A percentile compares a stretch with the other conserved stretches of the same genome.
These are phyloP conservation scores for Sequoiadendron giganteum DNA, from an alignment of 75 land plant genomes.

Conservation along the genomic window DNA sequence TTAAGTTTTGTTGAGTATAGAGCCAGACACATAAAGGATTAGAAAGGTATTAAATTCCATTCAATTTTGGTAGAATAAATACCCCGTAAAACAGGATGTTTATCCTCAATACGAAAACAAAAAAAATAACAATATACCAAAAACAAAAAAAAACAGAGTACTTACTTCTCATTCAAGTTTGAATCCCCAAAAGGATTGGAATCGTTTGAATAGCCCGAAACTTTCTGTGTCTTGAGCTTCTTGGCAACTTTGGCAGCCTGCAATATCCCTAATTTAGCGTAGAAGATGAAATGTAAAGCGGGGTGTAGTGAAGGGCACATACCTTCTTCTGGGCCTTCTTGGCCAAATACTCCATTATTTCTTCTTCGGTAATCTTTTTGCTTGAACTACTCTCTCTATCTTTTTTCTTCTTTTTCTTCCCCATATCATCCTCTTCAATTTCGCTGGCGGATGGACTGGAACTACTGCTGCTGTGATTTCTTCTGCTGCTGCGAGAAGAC, in stretches of 20 bases:
- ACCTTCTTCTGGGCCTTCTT: constrained; percentile 92
- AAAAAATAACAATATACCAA: too few relatives aligned
- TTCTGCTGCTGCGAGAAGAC: neutral
- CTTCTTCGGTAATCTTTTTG: constrained; percentile 61
- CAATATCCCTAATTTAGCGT: neutral
- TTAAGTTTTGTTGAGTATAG: too few relatives aligned
- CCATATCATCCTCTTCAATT: constrained; percentile 8
- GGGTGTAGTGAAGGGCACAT: neutral
- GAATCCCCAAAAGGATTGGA: constrained; percentile 98
- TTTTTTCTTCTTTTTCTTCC: constrained; percentile 9
- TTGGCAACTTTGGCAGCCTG: constrained; percentile 82
- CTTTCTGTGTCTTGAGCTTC: constrained; percentile 75
- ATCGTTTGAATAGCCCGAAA: constrained; percentile 95
- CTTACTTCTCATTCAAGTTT: constrained; percentile 85
- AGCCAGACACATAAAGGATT: too few relatives aligned
- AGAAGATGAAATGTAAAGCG: neutral
- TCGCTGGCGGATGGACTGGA: constrained; percentile 9
- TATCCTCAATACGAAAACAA: too few relatives aligned
- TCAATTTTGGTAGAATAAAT: too few relatives aligned
- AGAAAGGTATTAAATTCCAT: too few relatives aligned
- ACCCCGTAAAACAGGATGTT: too few relatives aligned
- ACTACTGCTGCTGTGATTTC: neutral
- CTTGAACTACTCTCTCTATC: neutral
- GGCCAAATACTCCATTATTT: constrained; percentile 66
- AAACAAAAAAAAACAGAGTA: neutral